Percentiles rank a stretch among this genome's conserved stretches.
Evolutionary conservation across 164 flowering plant genomes (phyloP).

Genomic region (Umbilicus rupestris): DNA sequence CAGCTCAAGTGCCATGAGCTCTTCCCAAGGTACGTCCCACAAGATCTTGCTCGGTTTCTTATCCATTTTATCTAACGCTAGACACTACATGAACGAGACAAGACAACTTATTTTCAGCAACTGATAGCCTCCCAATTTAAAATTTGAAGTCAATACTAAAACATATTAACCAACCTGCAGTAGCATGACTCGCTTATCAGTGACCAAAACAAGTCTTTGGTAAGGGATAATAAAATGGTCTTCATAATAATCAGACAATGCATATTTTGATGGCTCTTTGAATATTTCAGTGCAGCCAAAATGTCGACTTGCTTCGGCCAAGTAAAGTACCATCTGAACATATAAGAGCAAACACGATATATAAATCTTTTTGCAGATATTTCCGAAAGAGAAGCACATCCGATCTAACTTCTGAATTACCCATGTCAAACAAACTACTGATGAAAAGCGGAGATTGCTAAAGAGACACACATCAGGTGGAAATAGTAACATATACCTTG

Average conservation of each 20-base stretch:
- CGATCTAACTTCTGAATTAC: background rate
- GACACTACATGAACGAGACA: slow-evolving; percentile 35
- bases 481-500: background rate
- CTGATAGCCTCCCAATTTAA: background rate
- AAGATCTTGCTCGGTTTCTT: slow-evolving; percentile 82
- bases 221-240: slow-evolving; percentile 65
- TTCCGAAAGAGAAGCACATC: background rate
- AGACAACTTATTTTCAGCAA: background rate
- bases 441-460: background rate
- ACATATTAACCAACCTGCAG: slow-evolving; percentile 51
- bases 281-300: slow-evolving; percentile 94
- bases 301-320: slow-evolving; percentile 83
- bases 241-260: slow-evolving; percentile 86
- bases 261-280: slow-evolving; percentile 95
- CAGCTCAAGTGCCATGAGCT: slow-evolving; percentile 75
- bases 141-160: background rate
- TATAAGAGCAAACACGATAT: slow-evolving; percentile 6
- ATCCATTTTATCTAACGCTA: slow-evolving; percentile 64
- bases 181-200: slow-evolving; percentile 78
- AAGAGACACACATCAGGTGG: background rate
- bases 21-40: slow-evolving; percentile 99
- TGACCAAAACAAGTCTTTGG: slow-evolving; percentile 65
- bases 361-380: background rate
- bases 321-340: slow-evolving; percentile 74
- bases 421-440: background rate